A percentile compares a stretch with the other conserved stretches of the same genome.
Evolutionary conservation across 768 basidiomycete species (phyloP).

Genomic region (Neoboletus subvelutipes): DNA sequence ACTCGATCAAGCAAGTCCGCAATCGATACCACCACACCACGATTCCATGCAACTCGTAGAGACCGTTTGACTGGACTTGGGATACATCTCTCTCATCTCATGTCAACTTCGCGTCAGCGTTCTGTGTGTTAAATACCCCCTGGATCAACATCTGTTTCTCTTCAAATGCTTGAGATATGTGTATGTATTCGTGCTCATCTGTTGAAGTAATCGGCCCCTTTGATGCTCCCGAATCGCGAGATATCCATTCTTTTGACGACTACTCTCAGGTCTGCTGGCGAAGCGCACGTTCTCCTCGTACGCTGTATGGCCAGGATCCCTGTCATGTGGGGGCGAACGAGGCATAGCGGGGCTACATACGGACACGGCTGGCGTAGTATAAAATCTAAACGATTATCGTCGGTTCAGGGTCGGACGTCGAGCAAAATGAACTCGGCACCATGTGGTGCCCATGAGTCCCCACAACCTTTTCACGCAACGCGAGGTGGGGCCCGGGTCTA

Average conservation of each 20-base stretch:
- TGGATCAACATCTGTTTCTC: neutral
- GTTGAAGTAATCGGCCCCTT: neutral
- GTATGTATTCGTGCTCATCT: constrained; percentile 7
- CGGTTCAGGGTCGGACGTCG: neutral
- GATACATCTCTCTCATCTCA: neutral
- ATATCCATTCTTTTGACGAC: neutral
- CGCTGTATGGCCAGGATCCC: neutral
- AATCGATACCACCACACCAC: neutral
- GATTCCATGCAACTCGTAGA: constrained; percentile 1
- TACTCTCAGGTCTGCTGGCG: neutral
- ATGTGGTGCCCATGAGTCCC: neutral
- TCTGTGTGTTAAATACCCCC: neutral
- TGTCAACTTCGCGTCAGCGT: neutral
- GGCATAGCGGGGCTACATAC: neutral
- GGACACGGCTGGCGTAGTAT: neutral
- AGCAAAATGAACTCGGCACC: neutral
- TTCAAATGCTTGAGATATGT: neutral
- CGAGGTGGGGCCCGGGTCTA: neutral
- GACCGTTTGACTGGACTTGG: constrained; percentile 5
- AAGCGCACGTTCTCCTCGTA: neutral
- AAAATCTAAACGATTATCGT: neutral
- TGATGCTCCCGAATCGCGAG: neutral
- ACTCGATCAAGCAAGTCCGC: constrained; percentile 27
- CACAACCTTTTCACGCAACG: neutral
- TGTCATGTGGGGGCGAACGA: neutral